Base-by-base conservation (phyloP, 1,284 basidiomycete genomes). In the Austroboletus novae-zelandiae region DNA sequence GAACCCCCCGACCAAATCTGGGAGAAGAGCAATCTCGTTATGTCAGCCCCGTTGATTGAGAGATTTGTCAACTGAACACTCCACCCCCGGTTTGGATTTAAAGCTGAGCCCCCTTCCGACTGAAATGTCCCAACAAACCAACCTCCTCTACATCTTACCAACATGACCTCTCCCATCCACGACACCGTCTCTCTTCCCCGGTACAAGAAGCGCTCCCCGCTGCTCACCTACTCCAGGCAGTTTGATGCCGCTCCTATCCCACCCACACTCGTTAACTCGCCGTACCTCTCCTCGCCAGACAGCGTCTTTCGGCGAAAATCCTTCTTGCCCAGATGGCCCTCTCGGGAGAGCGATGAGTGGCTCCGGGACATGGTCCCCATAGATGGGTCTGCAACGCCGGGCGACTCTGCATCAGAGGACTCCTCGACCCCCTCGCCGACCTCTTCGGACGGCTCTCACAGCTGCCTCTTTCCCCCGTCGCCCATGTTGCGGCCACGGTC, bases 291-390 rank as follows among this genome's bases (percentile, higher is more conserved):
- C 15, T 76, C 77, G 0, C 74, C 77, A 9, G 51, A 71, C 42
- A 78, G 74, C 64, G 66, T 78, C 25, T 83, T 83, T 55, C 70
- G 69, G 43, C 68, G 70, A 52, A 62, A 69, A 25, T 48, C 66
- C 4, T 51, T 65, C 2, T 37, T 65, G 15, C 67, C 66, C 29
- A 69, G 54, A 29, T 61, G 66, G 13, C 80, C 79, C 14, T 75
- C 70, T 45, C 69, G 74, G 42, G 72, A 71, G 53, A 78, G 82
- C 55, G 76, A 84, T 55, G 69, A 72, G 51, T 84, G 82, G 82
- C 69, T 84, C 46, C 71, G 77, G 60, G 82, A 84, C 68, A 83
- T 80, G 51, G 69, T 84, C 0, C 81, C 82, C 14, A 32, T 78
- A 1, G 53, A 55, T 51, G 36, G 48, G 4, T 13, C 5, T 4